These are phyloP conservation scores for Cupressus sempervirens DNA, from an alignment of 75 land plant species.

Conservation along the genomic window DNA sequence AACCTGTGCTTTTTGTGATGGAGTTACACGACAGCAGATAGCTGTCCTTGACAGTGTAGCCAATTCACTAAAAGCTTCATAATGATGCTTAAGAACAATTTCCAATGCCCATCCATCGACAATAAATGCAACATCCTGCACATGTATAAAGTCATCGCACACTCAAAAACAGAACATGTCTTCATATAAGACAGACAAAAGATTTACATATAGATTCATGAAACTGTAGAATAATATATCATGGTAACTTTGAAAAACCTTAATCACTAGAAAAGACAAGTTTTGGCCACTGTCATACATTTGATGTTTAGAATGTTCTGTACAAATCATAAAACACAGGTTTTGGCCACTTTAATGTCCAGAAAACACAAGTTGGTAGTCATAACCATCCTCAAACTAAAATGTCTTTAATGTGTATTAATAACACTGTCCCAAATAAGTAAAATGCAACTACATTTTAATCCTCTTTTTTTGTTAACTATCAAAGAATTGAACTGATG, in stretches of 20 bases:
- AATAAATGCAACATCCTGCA: slow-evolving; percentile 95
- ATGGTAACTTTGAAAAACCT: not conserved
- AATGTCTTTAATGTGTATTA: too few relatives aligned
- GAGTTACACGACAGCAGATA: slow-evolving; percentile 97
- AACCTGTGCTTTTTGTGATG: slow-evolving; percentile 98
- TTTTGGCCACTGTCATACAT: too few relatives aligned
- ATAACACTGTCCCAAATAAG: too few relatives aligned
- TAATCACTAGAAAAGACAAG: not conserved
- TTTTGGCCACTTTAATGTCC: too few relatives aligned
- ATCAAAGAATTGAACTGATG: not conserved
- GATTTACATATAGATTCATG: not conserved
- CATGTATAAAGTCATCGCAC: not conserved
- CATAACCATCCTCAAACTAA: too few relatives aligned
- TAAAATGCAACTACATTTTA: not conserved
- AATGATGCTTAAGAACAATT: slow-evolving; percentile 64
- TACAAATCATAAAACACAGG: not conserved
- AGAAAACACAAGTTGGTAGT: too few relatives aligned
- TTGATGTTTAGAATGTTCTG: not conserved
- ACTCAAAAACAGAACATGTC: not conserved
- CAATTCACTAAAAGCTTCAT: slow-evolving; percentile 73
- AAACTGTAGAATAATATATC: not conserved
- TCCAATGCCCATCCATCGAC: slow-evolving; percentile 98
- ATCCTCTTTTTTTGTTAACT: not conserved
- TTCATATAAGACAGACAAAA: not conserved
- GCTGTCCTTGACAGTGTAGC: slow-evolving; percentile 91